Evolutionary conservation across 768 basidiomycete species (phyloP), one percentile per base, ranked within the genome.

Genomic region (Suillus subaureus): DNA sequence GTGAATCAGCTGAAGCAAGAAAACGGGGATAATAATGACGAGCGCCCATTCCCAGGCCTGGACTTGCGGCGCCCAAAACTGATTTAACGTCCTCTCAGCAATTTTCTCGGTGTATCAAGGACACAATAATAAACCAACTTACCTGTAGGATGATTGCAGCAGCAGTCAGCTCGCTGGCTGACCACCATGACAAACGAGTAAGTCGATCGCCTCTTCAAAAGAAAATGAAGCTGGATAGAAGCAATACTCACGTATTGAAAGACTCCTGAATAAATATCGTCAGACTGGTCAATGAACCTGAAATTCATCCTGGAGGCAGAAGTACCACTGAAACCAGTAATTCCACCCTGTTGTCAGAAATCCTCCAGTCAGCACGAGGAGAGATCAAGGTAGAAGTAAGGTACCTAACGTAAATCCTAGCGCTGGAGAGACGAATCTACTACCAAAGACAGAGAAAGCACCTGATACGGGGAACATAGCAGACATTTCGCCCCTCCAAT

Each of bases 391-490:
- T 16, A 1, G 18, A 23, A n/a, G 31, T 49, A 52, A 5, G 1
- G 57, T 69, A 83, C 84, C 85, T 47, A 85, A 75, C 23, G 86
- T 85, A 69, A 88, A 89, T 6, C 85, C 88, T 35, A 89, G 78
- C 3, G 85, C 83, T 26, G 84, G 84, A 15, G 86, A 86, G 54
- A 89, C 83, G 65, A 89, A 88, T 37, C 87, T 82, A 23, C 80
- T 77, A 1, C 85, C 86, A 66, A 88, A 87, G 26, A 79, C 77
- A 21, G 87, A 84, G 72, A 89, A 88, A 40, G 85, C 84, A 40
- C 87, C 88, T 31, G 85, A 85, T 31, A 89, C 85, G 0, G 86
- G 87, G 65, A 81, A 88, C 77, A 88, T 84, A 21, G 85, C 81
- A 26, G 87, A 80, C 88, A 91, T 89, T 71, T 89, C 88, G 13